Evolutionary conservation across 2,329 filamentous ascomycete genomes (phyloP), one percentile per base, ranked within the genome.

Genomic region (Fusarium dlaminii): DNA sequence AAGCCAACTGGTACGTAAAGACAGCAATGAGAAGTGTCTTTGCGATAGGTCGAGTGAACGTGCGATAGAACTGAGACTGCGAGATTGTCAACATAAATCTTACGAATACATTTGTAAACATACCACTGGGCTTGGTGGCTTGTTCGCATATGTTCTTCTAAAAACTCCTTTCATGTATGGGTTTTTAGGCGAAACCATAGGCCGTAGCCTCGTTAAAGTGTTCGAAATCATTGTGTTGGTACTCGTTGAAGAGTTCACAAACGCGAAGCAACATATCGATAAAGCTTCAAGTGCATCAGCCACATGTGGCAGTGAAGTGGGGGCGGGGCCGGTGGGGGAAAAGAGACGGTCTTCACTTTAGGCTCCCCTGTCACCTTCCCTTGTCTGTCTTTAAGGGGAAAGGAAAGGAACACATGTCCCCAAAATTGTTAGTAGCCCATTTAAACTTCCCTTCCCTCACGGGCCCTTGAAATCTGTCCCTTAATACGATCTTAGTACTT

Each of bases 1-100:
- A 96, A 20, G 88, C 82, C n/a, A 93, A 77, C 82, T 96, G 94
- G 81, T 96, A 96, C 5, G 91, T 92, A 79, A 94, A 91, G 63
- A 95, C 88, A 61, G 94, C 93, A 79, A 93, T 87, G 42, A 96
- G 86, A 74, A 94, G 89, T 61, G 91, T 90, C 83, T 95, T 96
- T 60, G 90, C 87, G 51, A 96, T 86, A 6, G 94, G 93, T 4
- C 92, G 87, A 43, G 91, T 90, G 79, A 94, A 95, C 20, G 90
- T 90, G 79, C 90, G 91, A 86, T 94, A 96, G 84, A 95, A 95
- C 52, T 87, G 85, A 56, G 89, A 83, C 89, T 93, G 75, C 40
- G 20, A 15, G 13, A 27, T 40, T 32, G 60, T 63, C 52, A 65
- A 56, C 14, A 27, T 30, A 43, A 48, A 56, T 32, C 49, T 51